These are phyloP conservation scores for Alternaria tenuissima DNA, from an alignment of 2,329 filamentous ascomycete species.

Conservation along the genomic window DNA sequence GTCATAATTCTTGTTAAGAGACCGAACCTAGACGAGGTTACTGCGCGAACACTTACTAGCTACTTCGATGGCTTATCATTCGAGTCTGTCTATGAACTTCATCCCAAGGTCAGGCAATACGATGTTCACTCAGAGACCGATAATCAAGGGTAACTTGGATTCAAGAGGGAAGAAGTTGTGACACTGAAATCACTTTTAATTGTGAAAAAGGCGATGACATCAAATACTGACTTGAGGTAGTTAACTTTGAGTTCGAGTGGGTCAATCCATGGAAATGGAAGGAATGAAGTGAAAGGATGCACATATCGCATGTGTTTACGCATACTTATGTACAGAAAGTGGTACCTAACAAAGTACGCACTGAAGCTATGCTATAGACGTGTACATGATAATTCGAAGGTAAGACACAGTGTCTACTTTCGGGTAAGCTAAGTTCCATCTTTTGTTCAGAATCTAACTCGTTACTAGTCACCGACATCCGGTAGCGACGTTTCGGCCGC, in stretches of 20 bases:
- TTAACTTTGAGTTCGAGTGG: too few relatives aligned
- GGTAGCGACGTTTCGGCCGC: not conserved
- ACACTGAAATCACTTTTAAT: too few relatives aligned
- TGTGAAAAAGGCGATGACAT: too few relatives aligned
- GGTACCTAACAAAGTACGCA: not conserved
- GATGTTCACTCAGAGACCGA: too few relatives aligned
- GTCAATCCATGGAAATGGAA: not conserved
- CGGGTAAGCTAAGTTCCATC: not conserved
- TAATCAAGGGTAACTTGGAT: accelerated
- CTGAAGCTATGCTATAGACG: not conserved
- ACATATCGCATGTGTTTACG: not conserved
- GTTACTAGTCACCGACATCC: not conserved
- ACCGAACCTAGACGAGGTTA: too few relatives aligned
- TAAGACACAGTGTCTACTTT: not conserved
- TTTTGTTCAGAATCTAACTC: not conserved
- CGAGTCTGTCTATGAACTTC: too few relatives aligned
- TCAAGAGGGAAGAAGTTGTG: too few relatives aligned
- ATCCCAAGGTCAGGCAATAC: too few relatives aligned
- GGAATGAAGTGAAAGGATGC: not conserved
- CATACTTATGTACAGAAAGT: not conserved
- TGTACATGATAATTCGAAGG: not conserved
- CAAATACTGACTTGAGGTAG: too few relatives aligned
- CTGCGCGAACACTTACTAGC: too few relatives aligned
- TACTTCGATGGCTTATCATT: too few relatives aligned
- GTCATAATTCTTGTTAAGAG: too few relatives aligned